Evolutionary conservation across 2,329 filamentous ascomycete species (phyloP), one percentile per base, ranked within the genome.

Genomic region (Seiridium unicorne): DNA sequence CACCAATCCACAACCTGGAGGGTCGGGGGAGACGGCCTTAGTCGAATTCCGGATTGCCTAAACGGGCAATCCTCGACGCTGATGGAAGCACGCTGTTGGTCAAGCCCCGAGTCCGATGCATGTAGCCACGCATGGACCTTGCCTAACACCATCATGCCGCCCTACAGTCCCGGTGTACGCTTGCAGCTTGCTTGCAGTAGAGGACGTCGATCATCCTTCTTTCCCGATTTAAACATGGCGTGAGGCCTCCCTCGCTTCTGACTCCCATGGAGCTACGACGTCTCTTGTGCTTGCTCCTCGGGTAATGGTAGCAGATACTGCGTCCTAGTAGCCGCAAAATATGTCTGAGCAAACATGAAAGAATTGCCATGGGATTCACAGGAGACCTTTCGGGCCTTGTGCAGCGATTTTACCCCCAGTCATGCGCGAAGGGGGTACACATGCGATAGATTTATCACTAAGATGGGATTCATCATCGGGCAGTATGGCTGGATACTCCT

Each of bases 161-260:
- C 51, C 51, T 38, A 42, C 51, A 11, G 36, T 36, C 10, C 18
- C 36, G n/a, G 8, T n/a, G 32, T 26, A 35, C 51, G 35, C 11
- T 32, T 40, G 38, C 51, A 55, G 26, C 47, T 26, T 36, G 40
- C 8, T 53, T 53, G 49, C 11, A 42, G 38, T 34, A 40, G 10
- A 34, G 32, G 51, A 44, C 51, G 31, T 34, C 40, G 40, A 36
- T 31, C 40, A 57, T 57, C 54, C 47, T 26, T 38, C 7, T 40
- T 46, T 57, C 44, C 44, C n/a, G 5, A 38, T 57, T 44, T 34
- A 57, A 47, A 57, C 54, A 47, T 57, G 47, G 54, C 44, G 42
- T 57, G 54, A 57, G 54, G 54, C 54, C 54, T 57, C 54, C 54
- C 42, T 57, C 54, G 9, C 54, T 6, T 26, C 35, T 31, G 13